A percentile compares a stretch with the other conserved stretches of the same genome.
phyloP scores from a whole-genome alignment of 1,284 basidiomycete species.

The Gymnopus androsaceus region DNA sequence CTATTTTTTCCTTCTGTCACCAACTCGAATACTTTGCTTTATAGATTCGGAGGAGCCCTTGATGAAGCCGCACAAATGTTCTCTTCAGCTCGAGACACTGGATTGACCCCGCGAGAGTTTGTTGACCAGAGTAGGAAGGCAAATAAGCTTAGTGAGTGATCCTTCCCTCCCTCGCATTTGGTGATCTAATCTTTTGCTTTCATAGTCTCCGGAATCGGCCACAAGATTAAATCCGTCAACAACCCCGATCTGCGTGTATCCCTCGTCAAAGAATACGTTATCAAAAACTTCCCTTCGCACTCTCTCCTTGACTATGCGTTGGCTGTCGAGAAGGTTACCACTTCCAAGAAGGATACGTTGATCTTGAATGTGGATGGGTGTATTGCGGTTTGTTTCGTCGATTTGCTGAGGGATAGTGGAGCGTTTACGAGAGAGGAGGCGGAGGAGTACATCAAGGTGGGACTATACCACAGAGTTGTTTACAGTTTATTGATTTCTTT shows the following conservation, averaged over 20 bases:
- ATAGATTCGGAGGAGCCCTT: slow-evolving; percentile 92
- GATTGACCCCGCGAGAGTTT: slow-evolving; percentile 94
- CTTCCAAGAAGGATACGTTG: slow-evolving; percentile 96
- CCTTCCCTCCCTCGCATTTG: background rate
- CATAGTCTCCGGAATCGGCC: slow-evolving; percentile 93
- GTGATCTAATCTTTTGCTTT: slow-evolving; percentile 3
- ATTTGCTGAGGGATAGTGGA: slow-evolving; percentile 89
- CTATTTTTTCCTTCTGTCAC: background rate
- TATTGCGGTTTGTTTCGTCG: slow-evolving; percentile 97
- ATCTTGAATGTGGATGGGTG: slow-evolving; percentile 97
- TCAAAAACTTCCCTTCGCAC: slow-evolving; percentile 94
- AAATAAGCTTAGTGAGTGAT: slow-evolving; percentile 87
- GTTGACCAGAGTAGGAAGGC: slow-evolving; percentile 95
- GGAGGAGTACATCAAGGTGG: slow-evolving; percentile 90
- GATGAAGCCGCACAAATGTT: slow-evolving; percentile 98
- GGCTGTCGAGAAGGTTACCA: slow-evolving; percentile 97
- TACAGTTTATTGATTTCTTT: background rate
- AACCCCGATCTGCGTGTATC: slow-evolving; percentile 97
- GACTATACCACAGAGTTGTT: slow-evolving; percentile 19
- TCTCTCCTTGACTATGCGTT: slow-evolving; percentile 96
- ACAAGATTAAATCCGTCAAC: slow-evolving; percentile 99
- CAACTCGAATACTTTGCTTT: too few species aligned
- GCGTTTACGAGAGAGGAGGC: slow-evolving; percentile 97
- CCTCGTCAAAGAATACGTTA: slow-evolving; percentile 96
- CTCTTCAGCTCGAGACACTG: slow-evolving; percentile 87